Percentiles rank a stretch among this genome's conserved stretches.
Evolutionary conservation across 345 rosid species (phyloP).

Genomic region (Theobroma cacao): DNA sequence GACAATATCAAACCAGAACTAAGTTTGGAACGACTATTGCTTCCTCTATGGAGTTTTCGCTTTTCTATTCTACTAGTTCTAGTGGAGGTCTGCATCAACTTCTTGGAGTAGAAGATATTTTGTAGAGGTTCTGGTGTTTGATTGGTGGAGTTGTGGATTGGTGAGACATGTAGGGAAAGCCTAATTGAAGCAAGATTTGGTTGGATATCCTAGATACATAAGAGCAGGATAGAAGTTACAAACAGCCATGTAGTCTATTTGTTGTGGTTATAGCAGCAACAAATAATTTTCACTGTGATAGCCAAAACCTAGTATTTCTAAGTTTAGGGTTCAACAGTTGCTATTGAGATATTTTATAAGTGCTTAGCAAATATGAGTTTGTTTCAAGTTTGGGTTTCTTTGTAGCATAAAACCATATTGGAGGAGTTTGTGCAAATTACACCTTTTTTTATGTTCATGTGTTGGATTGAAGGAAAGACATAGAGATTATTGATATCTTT

Average conservation of each 20-base stretch:
- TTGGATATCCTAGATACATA: conserved; percentile 23
- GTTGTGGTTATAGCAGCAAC: not conserved
- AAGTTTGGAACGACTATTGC: no score
- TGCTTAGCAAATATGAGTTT: not conserved
- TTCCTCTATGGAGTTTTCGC: conserved; percentile 1
- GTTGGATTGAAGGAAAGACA: conserved; percentile 10
- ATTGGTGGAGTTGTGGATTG: not conserved
- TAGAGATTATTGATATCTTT: not conserved
- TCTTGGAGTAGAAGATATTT: conserved; percentile 13
- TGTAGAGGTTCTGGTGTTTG: not conserved
- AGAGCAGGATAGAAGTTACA: not conserved
- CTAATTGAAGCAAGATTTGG: conserved; percentile 1
- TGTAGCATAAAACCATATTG: not conserved
- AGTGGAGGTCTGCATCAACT: not conserved
- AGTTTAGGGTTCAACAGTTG: not conserved
- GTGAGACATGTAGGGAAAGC: conserved; percentile 19
- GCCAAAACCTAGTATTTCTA: not conserved
- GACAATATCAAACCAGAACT: no score
- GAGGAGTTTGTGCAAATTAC: not conserved
- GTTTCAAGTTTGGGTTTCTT: not conserved
- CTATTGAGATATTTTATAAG: not conserved
- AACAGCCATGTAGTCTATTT: not conserved
- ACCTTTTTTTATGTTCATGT: conserved; percentile 2
- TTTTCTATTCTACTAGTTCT: not conserved
- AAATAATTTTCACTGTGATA: not conserved